These are phyloP conservation scores for Miscanthus lutarioriparius DNA, from an alignment of 176 grass and related monocot genomes.

Conservation along the genomic window DNA sequence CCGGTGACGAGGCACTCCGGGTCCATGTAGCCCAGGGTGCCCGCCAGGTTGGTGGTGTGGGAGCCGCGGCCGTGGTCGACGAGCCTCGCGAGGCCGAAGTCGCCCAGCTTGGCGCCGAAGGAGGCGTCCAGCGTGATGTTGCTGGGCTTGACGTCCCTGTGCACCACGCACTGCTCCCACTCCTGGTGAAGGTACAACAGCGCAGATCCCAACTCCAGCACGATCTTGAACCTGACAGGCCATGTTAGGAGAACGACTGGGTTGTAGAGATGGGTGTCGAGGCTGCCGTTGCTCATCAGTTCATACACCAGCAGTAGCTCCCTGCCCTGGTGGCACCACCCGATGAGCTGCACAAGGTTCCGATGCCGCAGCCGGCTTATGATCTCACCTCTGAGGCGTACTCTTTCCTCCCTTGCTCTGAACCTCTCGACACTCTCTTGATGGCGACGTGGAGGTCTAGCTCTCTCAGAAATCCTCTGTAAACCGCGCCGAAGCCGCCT, in stretches of 20 bases:
- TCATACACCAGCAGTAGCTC: constrained; percentile 35
- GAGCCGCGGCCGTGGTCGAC: constrained; percentile 10
- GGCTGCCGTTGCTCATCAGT: constrained; percentile 53
- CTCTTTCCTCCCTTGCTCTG: constrained; percentile 40
- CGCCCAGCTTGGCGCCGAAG: constrained; percentile 27
- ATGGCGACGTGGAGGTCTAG: too few relatives aligned
- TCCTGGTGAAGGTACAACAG: constrained; percentile 36
- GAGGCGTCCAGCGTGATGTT: constrained; percentile 37
- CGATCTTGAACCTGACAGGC: constrained; percentile 18
- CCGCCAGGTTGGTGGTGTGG: neutral
- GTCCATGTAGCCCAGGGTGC: neutral
- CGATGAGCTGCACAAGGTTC: constrained; percentile 44
- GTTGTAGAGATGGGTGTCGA: constrained; percentile 47
- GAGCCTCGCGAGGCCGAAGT: constrained; percentile 31
- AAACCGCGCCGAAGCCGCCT: too few relatives aligned
- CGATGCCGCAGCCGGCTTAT: constrained; percentile 47
- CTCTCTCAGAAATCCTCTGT: too few relatives aligned
- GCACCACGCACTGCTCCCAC: constrained; percentile 45
- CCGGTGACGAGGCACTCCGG: neutral
- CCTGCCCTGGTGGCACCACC: constrained; percentile 48
- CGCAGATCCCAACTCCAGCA: constrained; percentile 13
- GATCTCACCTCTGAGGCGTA: constrained; percentile 49
- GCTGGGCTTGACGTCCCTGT: constrained; percentile 33
- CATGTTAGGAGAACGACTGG: neutral
- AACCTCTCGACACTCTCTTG: too few relatives aligned